Evolutionary conservation across 2,329 filamentous ascomycete genomes (phyloP).

Genomic region (Diplodia corticola): DNA sequence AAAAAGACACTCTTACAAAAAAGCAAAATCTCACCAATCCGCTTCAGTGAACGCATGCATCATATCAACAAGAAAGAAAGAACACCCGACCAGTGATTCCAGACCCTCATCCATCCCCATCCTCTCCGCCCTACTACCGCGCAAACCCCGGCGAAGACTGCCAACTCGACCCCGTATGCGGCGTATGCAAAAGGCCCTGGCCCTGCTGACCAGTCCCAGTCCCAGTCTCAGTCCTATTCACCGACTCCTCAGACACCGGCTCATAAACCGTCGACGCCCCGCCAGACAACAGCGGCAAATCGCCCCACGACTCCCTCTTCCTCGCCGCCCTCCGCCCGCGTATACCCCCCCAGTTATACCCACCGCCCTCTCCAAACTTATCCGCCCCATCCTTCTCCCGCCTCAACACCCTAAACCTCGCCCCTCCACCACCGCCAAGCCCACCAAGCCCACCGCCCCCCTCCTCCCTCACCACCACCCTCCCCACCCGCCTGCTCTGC

Average conservation of each 20-base stretch:
- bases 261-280: background rate
- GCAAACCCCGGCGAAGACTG: background rate
- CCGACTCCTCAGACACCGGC: background rate
- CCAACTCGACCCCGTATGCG: background rate
- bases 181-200: background rate
- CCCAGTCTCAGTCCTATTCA: too few relatives aligned
- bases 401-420: constrained; percentile 6
- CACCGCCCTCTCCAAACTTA: too few relatives aligned
- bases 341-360: background rate
- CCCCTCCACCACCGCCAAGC: too few relatives aligned
- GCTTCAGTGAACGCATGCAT: too few relatives aligned
- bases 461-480: constrained; percentile 8
- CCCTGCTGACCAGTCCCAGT: background rate
- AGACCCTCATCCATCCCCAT: too few relatives aligned
- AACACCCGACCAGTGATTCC: too few relatives aligned
- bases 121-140: background rate
- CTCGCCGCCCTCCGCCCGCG: background rate
- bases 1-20: too few relatives aligned
- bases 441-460: constrained; percentile 1
- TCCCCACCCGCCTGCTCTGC: background rate
- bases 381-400: background rate
- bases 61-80: too few relatives aligned
- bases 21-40: too few relatives aligned
- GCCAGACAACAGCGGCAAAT: background rate
- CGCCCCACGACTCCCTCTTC: background rate